Conservation (phyloP, 768 basidiomycete genomes). For the Austroboletus festivus region DNA sequence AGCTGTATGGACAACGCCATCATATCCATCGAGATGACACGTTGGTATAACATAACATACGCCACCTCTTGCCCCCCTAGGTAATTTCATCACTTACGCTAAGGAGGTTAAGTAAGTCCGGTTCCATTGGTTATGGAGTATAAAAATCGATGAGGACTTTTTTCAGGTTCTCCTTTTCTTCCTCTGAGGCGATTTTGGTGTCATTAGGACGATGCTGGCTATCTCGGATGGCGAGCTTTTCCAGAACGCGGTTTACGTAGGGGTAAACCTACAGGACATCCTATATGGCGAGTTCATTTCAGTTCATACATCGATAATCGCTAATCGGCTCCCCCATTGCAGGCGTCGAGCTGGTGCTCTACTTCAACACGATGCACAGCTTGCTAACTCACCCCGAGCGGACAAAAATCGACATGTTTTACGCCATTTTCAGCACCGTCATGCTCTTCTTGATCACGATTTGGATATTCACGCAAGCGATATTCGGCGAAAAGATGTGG, state of each 20-base stretch:
- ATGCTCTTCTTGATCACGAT: conserved; percentile 27
- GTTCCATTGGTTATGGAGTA: neutral
- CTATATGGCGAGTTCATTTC: conserved; percentile 10
- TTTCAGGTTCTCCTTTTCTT: neutral
- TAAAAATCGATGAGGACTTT: neutral
- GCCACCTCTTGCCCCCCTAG: neutral
- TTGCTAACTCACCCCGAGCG: neutral
- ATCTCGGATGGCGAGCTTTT: neutral
- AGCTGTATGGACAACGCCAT: neutral
- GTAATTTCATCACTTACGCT: neutral
- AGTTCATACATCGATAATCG: no score
- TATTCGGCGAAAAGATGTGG: conserved; percentile 33
- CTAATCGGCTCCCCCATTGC: neutral
- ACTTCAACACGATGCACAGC: conserved; percentile 12
- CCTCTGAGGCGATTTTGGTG: neutral
- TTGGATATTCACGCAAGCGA: conserved; percentile 12
- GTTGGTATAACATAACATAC: neutral
- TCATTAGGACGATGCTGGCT: neutral
- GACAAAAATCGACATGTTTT: conserved; percentile 4
- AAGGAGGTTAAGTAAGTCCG: neutral
- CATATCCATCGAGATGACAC: neutral
- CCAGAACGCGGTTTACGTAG: conserved; percentile 12
- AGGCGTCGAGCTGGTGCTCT: conserved; percentile 17
- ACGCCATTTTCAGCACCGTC: conserved; percentile 10
- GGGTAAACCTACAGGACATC: conserved; percentile 12